phyloP scores from a whole-genome alignment of 768 basidiomycete genomes.

The Suillus discolor region DNA sequence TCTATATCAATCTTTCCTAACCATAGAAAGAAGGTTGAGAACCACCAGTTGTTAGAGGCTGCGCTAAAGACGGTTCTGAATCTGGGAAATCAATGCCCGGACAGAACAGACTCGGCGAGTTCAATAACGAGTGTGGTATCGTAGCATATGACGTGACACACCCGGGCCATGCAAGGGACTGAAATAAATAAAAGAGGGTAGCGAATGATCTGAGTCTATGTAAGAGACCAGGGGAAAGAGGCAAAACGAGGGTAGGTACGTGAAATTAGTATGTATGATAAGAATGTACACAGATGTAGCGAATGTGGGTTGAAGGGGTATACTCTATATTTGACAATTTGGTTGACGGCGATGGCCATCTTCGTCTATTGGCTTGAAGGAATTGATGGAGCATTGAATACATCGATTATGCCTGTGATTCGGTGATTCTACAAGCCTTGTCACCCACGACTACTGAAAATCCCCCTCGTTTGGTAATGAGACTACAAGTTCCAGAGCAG shows the following conservation, averaged over 20 bases:
- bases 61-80: background rate
- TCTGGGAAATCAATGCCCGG: background rate
- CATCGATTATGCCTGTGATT: background rate
- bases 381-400: background rate
- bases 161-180: background rate
- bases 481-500: background rate
- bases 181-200: background rate
- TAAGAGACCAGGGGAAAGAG: background rate
- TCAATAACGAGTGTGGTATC: background rate
- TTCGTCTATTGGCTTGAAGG: background rate
- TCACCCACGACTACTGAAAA: background rate
- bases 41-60: background rate
- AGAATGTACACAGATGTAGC: background rate
- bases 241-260: background rate
- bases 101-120: background rate
- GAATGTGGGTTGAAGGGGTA: background rate
- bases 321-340: background rate
- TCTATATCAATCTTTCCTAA: no score
- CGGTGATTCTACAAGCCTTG: background rate
- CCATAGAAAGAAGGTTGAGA: background rate
- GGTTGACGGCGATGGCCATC: background rate
- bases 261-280: background rate
- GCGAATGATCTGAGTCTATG: background rate
- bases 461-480: no score
- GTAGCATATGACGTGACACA: no score